Conservation (phyloP, 2,329 filamentous ascomycete genomes). For the Alternaria sp. region DNA sequence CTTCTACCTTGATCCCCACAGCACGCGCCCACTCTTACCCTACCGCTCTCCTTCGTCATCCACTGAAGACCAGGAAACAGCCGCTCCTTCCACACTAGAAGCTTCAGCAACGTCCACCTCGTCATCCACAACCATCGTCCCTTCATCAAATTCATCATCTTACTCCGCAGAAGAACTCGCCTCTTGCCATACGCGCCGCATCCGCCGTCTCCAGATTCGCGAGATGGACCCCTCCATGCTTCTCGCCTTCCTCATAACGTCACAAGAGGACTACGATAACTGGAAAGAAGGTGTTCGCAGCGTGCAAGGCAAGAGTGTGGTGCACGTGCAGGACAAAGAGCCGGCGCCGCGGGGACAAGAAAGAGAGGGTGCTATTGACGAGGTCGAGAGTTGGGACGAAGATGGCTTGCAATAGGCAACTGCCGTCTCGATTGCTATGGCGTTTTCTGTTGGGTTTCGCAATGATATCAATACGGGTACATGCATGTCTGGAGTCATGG, state of each 20-base stretch:
- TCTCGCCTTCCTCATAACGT: conserved; percentile 85
- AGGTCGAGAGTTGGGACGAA: conserved; percentile 83
- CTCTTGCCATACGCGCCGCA: conserved; percentile 84
- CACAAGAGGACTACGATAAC: conserved; percentile 80
- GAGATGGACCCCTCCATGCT: conserved; percentile 99
- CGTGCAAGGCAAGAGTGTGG: conserved; percentile 76
- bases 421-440: neutral
- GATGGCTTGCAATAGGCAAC: conserved; percentile 41
- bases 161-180: conserved; percentile 77
- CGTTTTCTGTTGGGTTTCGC: neutral
- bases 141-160: conserved; percentile 41
- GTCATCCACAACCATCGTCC: conserved; percentile 33
- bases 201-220: conserved; percentile 80
- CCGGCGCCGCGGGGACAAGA: conserved; percentile 61
- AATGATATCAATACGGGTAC: conserved; percentile 6
- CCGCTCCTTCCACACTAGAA: conserved; percentile 4
- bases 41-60: conserved; percentile 51
- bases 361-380: conserved; percentile 78
- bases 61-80: neutral
- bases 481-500: conserved; percentile 11
- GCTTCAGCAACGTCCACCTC: conserved; percentile 18
- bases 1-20: conserved; percentile 95
- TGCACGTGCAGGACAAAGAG: conserved; percentile 79
- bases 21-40: conserved; percentile 76
- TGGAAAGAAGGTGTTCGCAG: conserved; percentile 81